Percentiles rank a stretch among this genome's conserved stretches.
Conservation (phyloP, 1,139 yeast genomes). For the Nakaseomyces kungkrabaensis region DNA sequence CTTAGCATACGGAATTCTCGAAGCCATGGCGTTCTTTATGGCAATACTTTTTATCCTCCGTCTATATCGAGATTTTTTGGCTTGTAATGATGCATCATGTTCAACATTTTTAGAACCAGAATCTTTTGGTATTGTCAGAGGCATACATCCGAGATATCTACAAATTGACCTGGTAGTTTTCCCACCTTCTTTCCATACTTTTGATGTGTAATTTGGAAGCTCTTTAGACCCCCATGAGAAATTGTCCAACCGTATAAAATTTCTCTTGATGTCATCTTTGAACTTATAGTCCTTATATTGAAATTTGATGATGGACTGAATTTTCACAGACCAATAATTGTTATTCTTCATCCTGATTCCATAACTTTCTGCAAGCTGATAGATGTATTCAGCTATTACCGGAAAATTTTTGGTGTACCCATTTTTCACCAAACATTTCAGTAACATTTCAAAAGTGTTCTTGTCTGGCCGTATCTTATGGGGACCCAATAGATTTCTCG, state of each 20-base stretch:
- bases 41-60: slow-evolving; percentile 18
- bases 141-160: slow-evolving; percentile 21
- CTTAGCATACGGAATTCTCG: slow-evolving; percentile 17
- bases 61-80: slow-evolving; percentile 15
- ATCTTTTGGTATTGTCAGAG: slow-evolving; percentile 7
- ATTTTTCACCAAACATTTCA: slow-evolving; percentile 28
- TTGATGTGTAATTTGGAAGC: slow-evolving; percentile 6
- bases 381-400: slow-evolving; percentile 14
- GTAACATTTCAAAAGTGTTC: slow-evolving; percentile 27
- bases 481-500: slow-evolving; percentile 8
- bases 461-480: slow-evolving; percentile 22
- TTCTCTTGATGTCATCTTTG: not conserved
- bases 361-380: not conserved
- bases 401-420: slow-evolving; percentile 27
- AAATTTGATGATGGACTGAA: slow-evolving; percentile 14
- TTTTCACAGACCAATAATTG: slow-evolving; percentile 23
- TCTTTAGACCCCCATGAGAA: slow-evolving; percentile 1
- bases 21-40: slow-evolving; percentile 17
- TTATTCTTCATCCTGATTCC: slow-evolving; percentile 8
- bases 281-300: slow-evolving; percentile 4
- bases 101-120: not conserved
- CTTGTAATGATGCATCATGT: not conserved
- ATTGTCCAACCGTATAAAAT: not conserved
- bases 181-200: slow-evolving; percentile 15
- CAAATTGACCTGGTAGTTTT: slow-evolving; percentile 10